Conservation (phyloP, 1,284 basidiomycete genomes). For the Wolfiporia cocos region DNA sequence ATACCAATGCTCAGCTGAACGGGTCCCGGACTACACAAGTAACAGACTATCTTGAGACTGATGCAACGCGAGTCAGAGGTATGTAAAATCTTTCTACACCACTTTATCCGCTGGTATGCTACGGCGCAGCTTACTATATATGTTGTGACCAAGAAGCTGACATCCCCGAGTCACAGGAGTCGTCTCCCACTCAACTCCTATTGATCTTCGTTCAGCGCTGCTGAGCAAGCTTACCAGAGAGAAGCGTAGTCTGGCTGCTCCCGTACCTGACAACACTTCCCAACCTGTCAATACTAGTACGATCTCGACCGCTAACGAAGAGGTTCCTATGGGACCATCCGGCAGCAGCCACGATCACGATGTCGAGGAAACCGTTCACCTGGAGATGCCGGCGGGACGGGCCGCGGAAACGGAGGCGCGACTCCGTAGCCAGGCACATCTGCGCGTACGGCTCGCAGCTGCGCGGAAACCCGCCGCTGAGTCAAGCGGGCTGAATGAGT, state of each 20-base stretch:
- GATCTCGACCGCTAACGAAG: conserved; percentile 1
- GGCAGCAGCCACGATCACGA: conserved; percentile 4
- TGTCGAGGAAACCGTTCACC: background rate
- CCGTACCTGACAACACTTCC: background rate
- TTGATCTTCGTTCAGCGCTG: conserved; percentile 31
- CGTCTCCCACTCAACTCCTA: conserved; percentile 2
- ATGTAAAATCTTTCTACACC: too few species aligned
- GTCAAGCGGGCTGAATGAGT: background rate
- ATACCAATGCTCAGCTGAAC: too few species aligned
- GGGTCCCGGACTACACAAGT: too few species aligned
- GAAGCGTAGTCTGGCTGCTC: conserved; percentile 22
- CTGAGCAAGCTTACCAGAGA: conserved; percentile 41
- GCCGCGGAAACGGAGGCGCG: conserved; percentile 30
- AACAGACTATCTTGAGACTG: too few species aligned
- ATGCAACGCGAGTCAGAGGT: too few species aligned
- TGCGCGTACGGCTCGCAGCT: conserved; percentile 43
- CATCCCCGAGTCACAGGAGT: too few species aligned
- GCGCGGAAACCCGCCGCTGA: conserved; percentile 30
- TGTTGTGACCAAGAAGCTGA: too few species aligned
- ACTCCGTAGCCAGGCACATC: conserved; percentile 42
- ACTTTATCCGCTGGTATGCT: too few species aligned
- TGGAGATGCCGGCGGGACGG: conserved; percentile 11
- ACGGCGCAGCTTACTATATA: too few species aligned
- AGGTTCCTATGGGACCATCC: conserved; percentile 12
- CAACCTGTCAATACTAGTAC: conserved; percentile 2